phyloP scores from a whole-genome alignment of 2,329 filamentous ascomycete species.

The Seiridium cupressi region DNA sequence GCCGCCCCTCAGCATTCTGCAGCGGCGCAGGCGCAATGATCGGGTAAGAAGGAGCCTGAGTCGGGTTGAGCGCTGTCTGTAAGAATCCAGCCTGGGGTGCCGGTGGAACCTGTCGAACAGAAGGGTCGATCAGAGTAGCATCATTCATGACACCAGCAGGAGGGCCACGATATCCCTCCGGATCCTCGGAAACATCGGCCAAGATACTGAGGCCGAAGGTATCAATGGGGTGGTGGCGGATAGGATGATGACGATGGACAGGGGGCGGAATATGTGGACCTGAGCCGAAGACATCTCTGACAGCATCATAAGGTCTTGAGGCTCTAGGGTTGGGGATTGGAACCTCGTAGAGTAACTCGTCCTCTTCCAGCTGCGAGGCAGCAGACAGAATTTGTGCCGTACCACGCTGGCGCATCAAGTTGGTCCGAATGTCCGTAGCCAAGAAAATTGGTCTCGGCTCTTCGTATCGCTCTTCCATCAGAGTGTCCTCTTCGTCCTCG shows the following conservation, averaged over 20 bases:
- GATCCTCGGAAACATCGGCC: conserved; percentile 27
- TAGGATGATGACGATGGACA: conserved; percentile 18
- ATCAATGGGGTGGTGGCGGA: conserved; percentile 15
- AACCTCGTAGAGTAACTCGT: conserved; percentile 6
- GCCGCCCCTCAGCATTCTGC: conserved; percentile 16
- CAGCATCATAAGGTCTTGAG: conserved; percentile 42
- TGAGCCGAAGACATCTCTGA: conserved; percentile 39
- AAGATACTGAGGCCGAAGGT: conserved; percentile 27
- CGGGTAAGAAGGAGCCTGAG: conserved; percentile 17
- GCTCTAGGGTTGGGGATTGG: conserved; percentile 16
- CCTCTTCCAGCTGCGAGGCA: conserved; percentile 13
- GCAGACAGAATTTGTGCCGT: conserved; percentile 20
- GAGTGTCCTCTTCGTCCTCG: conserved; percentile 11
- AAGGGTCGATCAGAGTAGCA: conserved; percentile 26
- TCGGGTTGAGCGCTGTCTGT: conserved; percentile 33
- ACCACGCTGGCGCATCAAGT: not conserved
- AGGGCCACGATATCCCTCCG: conserved; percentile 11
- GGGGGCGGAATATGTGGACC: conserved; percentile 17
- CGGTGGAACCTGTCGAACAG: conserved; percentile 17
- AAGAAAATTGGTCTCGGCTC: not conserved
- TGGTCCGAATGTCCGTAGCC: not conserved
- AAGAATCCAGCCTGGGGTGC: conserved; percentile 30
- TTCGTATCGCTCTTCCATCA: not conserved
- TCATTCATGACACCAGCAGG: conserved; percentile 13
- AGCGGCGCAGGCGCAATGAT: conserved; percentile 27